Evolutionary conservation across 306 rosid species (phyloP).

Genomic region (Gillenia trifoliata): DNA sequence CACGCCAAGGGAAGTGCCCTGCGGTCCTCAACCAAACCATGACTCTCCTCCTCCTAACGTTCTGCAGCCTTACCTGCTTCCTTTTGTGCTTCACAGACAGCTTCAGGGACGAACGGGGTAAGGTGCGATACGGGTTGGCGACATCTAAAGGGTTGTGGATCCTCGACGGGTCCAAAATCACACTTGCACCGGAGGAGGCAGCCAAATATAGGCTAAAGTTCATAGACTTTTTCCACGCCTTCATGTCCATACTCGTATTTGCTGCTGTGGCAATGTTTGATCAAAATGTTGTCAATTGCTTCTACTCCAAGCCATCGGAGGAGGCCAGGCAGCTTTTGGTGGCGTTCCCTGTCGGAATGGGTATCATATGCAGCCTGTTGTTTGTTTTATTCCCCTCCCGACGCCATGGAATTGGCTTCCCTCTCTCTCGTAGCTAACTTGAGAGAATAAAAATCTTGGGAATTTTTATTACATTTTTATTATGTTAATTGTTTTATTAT

Average conservation of each 20-base stretch:
- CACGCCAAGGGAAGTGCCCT: constrained; percentile 55
- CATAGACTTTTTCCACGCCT: constrained; percentile 63
- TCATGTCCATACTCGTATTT: constrained; percentile 56
- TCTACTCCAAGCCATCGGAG: constrained; percentile 55
- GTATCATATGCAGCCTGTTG: constrained; percentile 49
- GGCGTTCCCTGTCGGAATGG: constrained; percentile 61
- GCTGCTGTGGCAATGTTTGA: constrained; percentile 67
- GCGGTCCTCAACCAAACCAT: constrained; percentile 33
- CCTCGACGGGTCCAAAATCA: constrained; percentile 51
- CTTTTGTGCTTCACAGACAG: constrained; percentile 65
- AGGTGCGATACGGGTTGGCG: constrained; percentile 65
- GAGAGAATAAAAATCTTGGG: neutral
- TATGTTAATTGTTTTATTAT: neutral
- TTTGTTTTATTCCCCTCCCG: constrained; percentile 55
- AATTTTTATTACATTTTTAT: neutral
- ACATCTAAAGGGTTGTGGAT: constrained; percentile 59
- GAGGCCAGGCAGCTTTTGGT: constrained; percentile 53
- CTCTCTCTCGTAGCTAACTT: constrained; percentile 42
- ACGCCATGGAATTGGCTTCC: constrained; percentile 87
- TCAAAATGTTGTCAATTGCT: constrained; percentile 58
- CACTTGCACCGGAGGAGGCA: constrained; percentile 31
- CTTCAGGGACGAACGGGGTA: constrained; percentile 54
- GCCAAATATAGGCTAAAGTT: constrained; percentile 41
- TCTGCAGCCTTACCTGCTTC: constrained; percentile 54
- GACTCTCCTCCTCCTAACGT: constrained; percentile 43